Percentiles rank a stretch among this genome's conserved stretches.
These are phyloP conservation scores for Perkinsus marinus DNA, from an alignment of 169 alveolate genomes.

Conservation along the genomic window DNA sequence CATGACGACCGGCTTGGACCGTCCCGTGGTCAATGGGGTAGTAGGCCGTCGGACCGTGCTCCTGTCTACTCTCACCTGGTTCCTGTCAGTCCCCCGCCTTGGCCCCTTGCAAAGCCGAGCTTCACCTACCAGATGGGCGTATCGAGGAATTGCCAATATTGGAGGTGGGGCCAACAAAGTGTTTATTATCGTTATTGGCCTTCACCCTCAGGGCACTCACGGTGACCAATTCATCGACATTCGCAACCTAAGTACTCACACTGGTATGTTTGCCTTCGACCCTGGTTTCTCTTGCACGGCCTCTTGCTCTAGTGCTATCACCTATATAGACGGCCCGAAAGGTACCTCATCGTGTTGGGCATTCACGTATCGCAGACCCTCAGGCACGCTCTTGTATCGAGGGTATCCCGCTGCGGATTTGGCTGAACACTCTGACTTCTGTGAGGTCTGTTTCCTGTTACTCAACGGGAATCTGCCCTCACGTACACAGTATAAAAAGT, in stretches of 20 bases:
- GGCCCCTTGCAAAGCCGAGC: not conserved
- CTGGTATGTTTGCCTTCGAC: constrained; percentile 1
- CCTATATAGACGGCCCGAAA: constrained; percentile 64
- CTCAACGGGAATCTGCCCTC: constrained; percentile 61
- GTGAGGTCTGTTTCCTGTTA: constrained; percentile 49
- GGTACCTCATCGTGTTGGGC: constrained; percentile 28
- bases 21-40: not conserved
- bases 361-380: not conserved
- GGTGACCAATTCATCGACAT: not conserved
- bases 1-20: not conserved
- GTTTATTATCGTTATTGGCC: not conserved
- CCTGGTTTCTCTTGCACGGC: constrained; percentile 53
- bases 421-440: constrained; percentile 44
- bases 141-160: not conserved
- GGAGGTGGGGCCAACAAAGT: not conserved
- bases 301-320: constrained; percentile 51
- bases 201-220: not conserved
- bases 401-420: constrained; percentile 37
- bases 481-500: constrained; percentile 19
- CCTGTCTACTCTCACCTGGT: not conserved
- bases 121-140: not conserved
- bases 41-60: not conserved
- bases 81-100: not conserved
- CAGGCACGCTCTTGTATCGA: not conserved
- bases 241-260: not conserved